Evolutionary conservation across 2,329 filamentous ascomycete species (phyloP).

Genomic region (Leptodontidium sp.): DNA sequence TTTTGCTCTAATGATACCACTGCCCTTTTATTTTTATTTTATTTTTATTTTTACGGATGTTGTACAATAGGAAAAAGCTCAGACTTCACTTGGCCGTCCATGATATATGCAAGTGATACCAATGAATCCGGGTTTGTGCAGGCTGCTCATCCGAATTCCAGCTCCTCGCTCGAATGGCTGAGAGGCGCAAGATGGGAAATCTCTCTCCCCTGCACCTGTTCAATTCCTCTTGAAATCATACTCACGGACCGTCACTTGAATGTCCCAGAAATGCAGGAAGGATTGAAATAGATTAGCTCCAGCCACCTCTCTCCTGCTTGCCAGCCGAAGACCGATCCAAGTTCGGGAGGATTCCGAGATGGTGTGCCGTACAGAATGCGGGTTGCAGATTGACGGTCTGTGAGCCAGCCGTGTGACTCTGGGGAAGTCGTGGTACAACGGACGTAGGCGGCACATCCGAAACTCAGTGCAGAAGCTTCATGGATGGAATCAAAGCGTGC

Average conservation of each 20-base stretch:
- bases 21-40: no score
- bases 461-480: background rate
- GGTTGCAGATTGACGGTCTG: constrained; percentile 15
- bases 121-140: background rate
- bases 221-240: background rate
- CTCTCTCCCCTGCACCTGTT: background rate
- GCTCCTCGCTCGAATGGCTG: background rate
- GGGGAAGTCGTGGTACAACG: background rate
- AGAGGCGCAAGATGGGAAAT: background rate
- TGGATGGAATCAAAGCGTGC: constrained; percentile 13
- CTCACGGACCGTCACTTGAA: constrained; percentile 13
- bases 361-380: background rate
- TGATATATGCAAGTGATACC: background rate
- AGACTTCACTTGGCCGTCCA: background rate
- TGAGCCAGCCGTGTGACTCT: constrained; percentile 9
- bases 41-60: background rate
- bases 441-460: constrained; percentile 2
- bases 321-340: constrained; percentile 1
- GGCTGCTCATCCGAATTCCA: background rate
- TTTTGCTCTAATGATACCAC: constrained; percentile 9
- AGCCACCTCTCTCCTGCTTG: background rate
- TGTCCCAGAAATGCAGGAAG: background rate
- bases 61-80: background rate
- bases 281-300: background rate
- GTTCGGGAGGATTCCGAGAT: constrained; percentile 10